Conservation (phyloP, 2,329 filamentous ascomycete genomes). For the Pseudogymnoascus sp. region DNA sequence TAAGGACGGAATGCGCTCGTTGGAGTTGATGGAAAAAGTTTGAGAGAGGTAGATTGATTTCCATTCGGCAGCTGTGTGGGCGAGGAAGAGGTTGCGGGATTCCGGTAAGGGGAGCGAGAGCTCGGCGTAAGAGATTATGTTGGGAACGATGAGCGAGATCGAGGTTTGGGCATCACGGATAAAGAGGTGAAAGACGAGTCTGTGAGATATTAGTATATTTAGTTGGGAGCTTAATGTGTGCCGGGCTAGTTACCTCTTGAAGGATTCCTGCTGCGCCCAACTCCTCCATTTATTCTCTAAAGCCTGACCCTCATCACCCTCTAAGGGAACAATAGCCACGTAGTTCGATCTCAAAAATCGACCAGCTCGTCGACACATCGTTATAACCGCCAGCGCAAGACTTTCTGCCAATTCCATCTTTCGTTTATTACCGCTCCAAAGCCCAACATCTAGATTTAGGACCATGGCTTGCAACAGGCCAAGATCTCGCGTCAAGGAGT, state of each 20-base stretch:
- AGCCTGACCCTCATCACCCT: conserved; percentile 47
- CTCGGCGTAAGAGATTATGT: conserved; percentile 62
- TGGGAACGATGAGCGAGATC: conserved; percentile 57
- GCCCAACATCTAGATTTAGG: conserved; percentile 43
- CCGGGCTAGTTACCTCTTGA: conserved; percentile 44
- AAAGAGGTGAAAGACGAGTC: conserved; percentile 58
- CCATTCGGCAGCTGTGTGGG: conserved; percentile 56
- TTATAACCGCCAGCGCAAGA: conserved; percentile 46
- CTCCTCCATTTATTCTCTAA: conserved; percentile 58
- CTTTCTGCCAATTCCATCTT: conserved; percentile 54
- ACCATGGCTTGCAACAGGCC: conserved; percentile 44
- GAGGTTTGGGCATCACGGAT: conserved; percentile 60
- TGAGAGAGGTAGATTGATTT: conserved; percentile 46
- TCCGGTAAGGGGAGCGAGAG: conserved; percentile 59
- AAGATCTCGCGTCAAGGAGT: conserved; percentile 42
- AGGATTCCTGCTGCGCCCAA: conserved; percentile 59
- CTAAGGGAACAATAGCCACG: conserved; percentile 45
- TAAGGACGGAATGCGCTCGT: conserved; percentile 13
- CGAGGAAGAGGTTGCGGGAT: conserved; percentile 56
- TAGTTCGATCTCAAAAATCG: conserved; percentile 39
- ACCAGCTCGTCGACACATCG: conserved; percentile 45
- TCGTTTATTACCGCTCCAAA: conserved; percentile 52
- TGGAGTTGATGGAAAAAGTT: background rate
- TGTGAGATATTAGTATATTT: conserved; percentile 21
- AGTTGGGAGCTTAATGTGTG: background rate